Base-by-base conservation (phyloP, 1,139 yeast species). In the Scheffersomyces cryptocercus region DNA sequence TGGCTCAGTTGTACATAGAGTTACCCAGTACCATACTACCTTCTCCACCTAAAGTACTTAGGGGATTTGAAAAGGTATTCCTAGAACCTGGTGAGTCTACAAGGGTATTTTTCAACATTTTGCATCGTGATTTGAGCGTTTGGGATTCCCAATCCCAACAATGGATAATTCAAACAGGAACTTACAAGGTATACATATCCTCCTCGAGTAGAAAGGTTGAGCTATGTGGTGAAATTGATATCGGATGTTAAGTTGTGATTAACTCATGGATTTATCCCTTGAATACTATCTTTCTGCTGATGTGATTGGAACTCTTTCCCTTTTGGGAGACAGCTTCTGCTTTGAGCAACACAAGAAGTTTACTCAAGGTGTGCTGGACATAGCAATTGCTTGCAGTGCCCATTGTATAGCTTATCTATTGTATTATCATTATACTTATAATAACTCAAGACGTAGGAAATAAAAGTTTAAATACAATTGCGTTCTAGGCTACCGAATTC, bases 101-200 rank as follows among this genome's bases (percentile, higher is more conserved):
- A 3, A 58, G 58, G 15, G 67, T 79, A 10, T 57, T 55, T 28
- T 82, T 82, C 54, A 71, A 73, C 39, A 64, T 83, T 24, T 61
- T 71, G 46, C 75, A 79, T 52, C 69, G 84, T 46, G 88, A 83
- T 58, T 62, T 83, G 52, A 72, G 83, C 47, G 65, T 75, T 28
- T 83, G 87, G 87, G 85, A 82, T 56, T 65, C 77, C 1, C 69
- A 58, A 29, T 69, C 74, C 12, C 85, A 82, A 57, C 78, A 80
- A 45, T 83, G 88, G 88, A 66, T 79, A 26, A 73, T 82, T 33
- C 82, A 76, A 51, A 74, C 78, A 4, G 88, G 88, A 3, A 68
- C 73, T 12, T 83, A 81, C 61, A 75, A 70, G 44, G 62, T 82
- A 10, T 79, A 72, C 50, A 69, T 82, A 40, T 78, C 83, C 0